Evolutionary conservation across 305 asterid species (phyloP), one percentile per base, ranked within the genome.

Genomic region (Fraxinus sp.): DNA sequence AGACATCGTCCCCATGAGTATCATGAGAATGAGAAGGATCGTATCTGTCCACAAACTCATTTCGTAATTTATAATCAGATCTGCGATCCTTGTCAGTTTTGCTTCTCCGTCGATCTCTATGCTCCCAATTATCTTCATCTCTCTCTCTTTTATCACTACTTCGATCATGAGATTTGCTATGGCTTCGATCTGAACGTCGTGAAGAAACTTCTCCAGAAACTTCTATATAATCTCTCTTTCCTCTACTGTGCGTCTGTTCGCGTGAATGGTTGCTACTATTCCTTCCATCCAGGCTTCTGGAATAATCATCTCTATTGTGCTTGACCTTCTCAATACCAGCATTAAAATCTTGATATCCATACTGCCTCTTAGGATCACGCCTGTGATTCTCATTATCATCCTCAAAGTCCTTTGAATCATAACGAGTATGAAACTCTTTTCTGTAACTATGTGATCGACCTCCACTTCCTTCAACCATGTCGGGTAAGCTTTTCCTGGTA

Each of bases 41-140:
- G 83, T 94, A 93, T 91, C 98, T 86, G 87, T 95, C 99, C 78
- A 86, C 93, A 85, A 92, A 90, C 83, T 89, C 89, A 73, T 32
- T 28, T 49, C 37, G 81, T 32, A 64, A 44, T 73, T 82, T 90
- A 68, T 73, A 83, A 55, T 49, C 82, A 68, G 92, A 88, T 80
- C 74, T 81, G 77, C n/a, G 66, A 79, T 41, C 82, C 71, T 80
- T 39, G 66, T 81, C 82, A 84, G 78, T 81, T 86, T 86, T 89
- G 64, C 86, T 89, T 87, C 86, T 78, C 76, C 82, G 64, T 79
- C 80, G 86, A 36, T 87, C 85, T 79, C 85, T 78, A 83, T 13
- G 75, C 85, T 87, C 93, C 73, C 83, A 44, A 79, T 77, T 77
- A 82, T 74, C 90, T 78, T 83, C 86, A 41, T 74, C 57, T 76